A percentile compares a stretch with the other conserved stretches of the same genome.
Evolutionary conservation across 1,284 basidiomycete genomes (phyloP).

Genomic region (Irpex rosettiformis): DNA sequence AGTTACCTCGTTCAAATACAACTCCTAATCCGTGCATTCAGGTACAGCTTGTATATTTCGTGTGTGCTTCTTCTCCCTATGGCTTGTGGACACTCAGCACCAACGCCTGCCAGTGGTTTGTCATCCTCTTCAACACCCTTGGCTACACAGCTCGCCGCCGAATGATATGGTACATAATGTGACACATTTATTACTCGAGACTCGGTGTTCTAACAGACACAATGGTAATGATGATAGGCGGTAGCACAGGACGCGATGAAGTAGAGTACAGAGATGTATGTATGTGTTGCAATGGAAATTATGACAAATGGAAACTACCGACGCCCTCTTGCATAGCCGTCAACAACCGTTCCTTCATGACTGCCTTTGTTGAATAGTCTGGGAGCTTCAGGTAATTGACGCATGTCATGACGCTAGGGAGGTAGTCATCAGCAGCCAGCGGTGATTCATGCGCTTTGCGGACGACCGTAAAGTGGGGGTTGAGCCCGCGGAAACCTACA

Average conservation of each 20-base stretch:
- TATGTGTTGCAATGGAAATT: slow-evolving; percentile 23
- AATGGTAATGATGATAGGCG: slow-evolving; percentile 9
- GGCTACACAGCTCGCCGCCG: not conserved
- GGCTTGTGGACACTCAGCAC: no score
- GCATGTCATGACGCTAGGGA: slow-evolving; percentile 99
- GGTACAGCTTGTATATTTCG: no score
- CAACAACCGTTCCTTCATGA: slow-evolving; percentile 77
- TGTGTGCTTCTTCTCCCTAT: no score
- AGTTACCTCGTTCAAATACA: not conserved
- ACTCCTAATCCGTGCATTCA: not conserved
- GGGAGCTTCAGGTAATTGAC: slow-evolving; percentile 96
- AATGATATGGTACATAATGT: not conserved
- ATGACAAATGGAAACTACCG: slow-evolving; percentile 94
- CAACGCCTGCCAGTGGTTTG: no score
- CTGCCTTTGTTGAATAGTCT: slow-evolving; percentile 82
- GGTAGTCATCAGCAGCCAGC: slow-evolving; percentile 88
- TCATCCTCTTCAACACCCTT: not conserved
- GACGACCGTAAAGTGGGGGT: slow-evolving; percentile 94
- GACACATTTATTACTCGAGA: not conserved
- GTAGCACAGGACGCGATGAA: slow-evolving; percentile 7
- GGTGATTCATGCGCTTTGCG: slow-evolving; percentile 94
- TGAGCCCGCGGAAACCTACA: slow-evolving; percentile 92
- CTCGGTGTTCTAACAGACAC: slow-evolving; percentile 11
- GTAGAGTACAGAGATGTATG: slow-evolving; percentile 10
- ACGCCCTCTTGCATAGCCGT: slow-evolving; percentile 88